Base-by-base conservation (phyloP, 1,139 yeast species). In the Protomyces lactucae-debilis region DNA sequence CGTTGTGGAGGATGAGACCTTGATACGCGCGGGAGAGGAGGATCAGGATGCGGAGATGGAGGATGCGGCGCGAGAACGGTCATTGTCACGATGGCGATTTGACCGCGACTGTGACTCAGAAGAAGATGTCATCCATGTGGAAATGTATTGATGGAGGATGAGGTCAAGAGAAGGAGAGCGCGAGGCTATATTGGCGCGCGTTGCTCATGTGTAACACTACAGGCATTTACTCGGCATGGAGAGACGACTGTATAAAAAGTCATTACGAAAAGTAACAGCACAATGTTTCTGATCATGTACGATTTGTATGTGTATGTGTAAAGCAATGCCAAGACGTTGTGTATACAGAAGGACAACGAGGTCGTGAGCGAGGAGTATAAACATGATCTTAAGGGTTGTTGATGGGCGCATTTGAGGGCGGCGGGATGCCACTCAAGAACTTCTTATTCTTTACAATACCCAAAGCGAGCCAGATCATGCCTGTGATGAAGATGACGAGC, bases 111-210 rank as follows among this genome's bases (percentile, higher is more conserved):
- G 52, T 12, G 63, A 59, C 32, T 55, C 63, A n/a, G 63, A 59
- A 16, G 63, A 59, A 52, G 63, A 59, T 52, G 63, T 55, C 48
- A 59, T 59, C 45, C 40, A 59, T n/a, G 52, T 59, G 36, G 63
- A 59, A 10, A 43, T 43, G 48, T 43, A 43, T 43, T 39, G 43
- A 39, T 14, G 18, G 18, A 39, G 43, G n/a, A 16, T 10, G 16
- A 16, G n/a, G 40, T 14, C 5, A 37, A 37, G 9, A 37, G 14
- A 37, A 39, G 16, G 16, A 39, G 43, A 39, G 43, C n/a, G 43
- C n/a, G 43, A 14, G 43, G 10, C 43, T 14, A 12, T 39, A 9
- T 10, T 39, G 43, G 32, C 5, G 32, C 32, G 32, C 43, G 43
- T 39, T 5, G 43, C 23, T 16, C 6, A n/a, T 43, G 48, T 43